A percentile compares a stretch with the other conserved stretches of the same genome.
Conservation (phyloP, 805 yeast genomes). For the Ogataea allantospora region DNA sequence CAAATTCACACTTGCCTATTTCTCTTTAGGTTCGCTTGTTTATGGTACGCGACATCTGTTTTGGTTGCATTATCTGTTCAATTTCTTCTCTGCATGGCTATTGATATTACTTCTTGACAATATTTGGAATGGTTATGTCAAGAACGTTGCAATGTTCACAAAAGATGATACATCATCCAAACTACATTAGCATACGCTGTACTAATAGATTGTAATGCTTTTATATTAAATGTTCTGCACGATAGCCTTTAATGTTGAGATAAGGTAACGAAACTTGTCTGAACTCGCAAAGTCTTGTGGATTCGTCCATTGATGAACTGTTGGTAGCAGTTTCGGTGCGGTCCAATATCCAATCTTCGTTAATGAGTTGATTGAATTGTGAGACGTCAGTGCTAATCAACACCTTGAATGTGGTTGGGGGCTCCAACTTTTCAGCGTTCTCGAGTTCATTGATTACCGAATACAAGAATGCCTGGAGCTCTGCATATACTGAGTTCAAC, state of each 20-base stretch:
- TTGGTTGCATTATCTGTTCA: constrained; percentile 78
- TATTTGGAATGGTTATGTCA: constrained; percentile 21
- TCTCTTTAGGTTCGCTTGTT: constrained; percentile 58
- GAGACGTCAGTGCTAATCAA: constrained; percentile 23
- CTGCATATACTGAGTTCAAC: constrained; percentile 21
- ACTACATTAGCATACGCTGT: constrained; percentile 17
- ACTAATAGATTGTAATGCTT: constrained; percentile 9
- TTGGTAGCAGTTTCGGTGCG: constrained; percentile 8
- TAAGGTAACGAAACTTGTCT: constrained; percentile 28
- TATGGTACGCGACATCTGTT: constrained; percentile 82
- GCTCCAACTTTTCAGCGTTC: constrained; percentile 14
- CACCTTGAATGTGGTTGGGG: constrained; percentile 23
- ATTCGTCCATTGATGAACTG: constrained; percentile 11
- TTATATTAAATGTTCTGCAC: constrained; percentile 13
- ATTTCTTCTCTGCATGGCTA: constrained; percentile 58
- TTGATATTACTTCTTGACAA: constrained; percentile 29
- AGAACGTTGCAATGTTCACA: constrained; percentile 15
- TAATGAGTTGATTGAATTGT: constrained; percentile 15
- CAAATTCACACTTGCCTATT: constrained; percentile 44
- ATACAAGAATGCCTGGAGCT: constrained; percentile 26
- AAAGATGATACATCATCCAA: constrained; percentile 22
- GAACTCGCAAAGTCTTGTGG: constrained; percentile 20
- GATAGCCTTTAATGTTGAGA: constrained; percentile 27
- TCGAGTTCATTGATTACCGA: constrained; percentile 26
- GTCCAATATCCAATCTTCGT: constrained; percentile 29